Conservation (phyloP, 495 filamentous ascomycete genomes). For the Aspergillus affinis region DNA sequence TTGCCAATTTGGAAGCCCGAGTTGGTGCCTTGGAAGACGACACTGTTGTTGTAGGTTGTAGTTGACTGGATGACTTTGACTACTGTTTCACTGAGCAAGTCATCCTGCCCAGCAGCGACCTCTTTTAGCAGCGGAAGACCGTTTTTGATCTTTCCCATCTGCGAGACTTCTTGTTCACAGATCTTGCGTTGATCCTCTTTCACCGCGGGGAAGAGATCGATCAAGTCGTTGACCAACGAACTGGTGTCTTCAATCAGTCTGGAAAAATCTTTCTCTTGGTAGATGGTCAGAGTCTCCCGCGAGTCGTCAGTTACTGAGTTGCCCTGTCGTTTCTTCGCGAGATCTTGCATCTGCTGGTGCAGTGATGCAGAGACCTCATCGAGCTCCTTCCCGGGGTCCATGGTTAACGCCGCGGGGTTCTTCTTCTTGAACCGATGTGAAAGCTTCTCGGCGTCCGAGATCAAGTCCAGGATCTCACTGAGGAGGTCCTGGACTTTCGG, state of each 20-base stretch:
- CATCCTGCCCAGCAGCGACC: conserved; percentile 2
- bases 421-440: conserved; percentile 3
- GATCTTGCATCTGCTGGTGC: conserved; percentile 7
- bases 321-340: not conserved
- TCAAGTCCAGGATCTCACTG: not conserved
- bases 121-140: conserved; percentile 4
- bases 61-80: conserved; percentile 5
- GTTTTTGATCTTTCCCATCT: conserved; percentile 4
- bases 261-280: conserved; percentile 3
- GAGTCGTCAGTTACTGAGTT: not conserved
- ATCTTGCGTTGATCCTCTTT: conserved; percentile 1
- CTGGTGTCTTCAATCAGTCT: conserved; percentile 3
- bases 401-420: not conserved
- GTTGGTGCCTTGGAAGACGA: conserved; percentile 5
- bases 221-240: conserved; percentile 3
- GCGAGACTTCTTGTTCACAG: conserved; percentile 3
- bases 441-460: conserved; percentile 4
- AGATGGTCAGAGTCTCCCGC: not conserved
- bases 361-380: conserved; percentile 5
- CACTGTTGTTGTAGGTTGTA: conserved; percentile 5
- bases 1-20: conserved; percentile 5
- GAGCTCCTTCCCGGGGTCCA: conserved; percentile 1
- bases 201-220: conserved; percentile 3
- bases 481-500: conserved; percentile 1
- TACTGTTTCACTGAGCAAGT: conserved; percentile 2